These are phyloP conservation scores for Pholiota conissans DNA, from an alignment of 768 basidiomycete species.

Conservation along the genomic window DNA sequence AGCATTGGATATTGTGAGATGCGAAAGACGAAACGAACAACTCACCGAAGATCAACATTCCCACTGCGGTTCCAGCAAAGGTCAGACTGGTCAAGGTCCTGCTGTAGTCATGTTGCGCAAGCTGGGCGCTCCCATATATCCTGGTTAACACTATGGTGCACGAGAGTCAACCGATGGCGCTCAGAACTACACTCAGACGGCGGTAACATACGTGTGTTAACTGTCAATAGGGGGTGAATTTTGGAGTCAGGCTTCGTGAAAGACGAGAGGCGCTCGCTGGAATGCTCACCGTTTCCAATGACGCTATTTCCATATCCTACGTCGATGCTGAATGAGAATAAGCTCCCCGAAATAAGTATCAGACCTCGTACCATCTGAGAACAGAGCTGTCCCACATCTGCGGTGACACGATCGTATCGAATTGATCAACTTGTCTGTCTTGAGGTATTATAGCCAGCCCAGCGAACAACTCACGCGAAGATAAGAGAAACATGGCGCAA, in stretches of 20 bases:
- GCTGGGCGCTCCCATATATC: constrained; percentile 60
- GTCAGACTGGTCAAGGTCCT: constrained; percentile 64
- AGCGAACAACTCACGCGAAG: constrained; percentile 61
- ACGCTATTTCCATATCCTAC: constrained; percentile 80
- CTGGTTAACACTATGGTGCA: constrained; percentile 57
- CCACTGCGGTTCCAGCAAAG: constrained; percentile 86
- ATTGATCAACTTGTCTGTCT: too few relatives aligned
- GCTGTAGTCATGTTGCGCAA: constrained; percentile 58
- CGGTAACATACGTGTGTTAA: constrained; percentile 78
- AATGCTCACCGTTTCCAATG: constrained; percentile 68
- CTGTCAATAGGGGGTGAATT: too few relatives aligned
- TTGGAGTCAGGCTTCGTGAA: not conserved
- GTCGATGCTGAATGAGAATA: not conserved
- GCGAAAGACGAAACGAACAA: not conserved
- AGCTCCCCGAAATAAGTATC: not conserved
- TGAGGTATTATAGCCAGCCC: too few relatives aligned
- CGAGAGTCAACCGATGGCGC: constrained; percentile 22
- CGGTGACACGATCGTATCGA: too few relatives aligned
- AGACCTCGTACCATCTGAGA: constrained; percentile 68
- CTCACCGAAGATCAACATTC: constrained; percentile 76
- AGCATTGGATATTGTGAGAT: not conserved
- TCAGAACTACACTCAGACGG: too few relatives aligned
- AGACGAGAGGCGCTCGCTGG: too few relatives aligned
- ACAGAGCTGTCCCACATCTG: constrained; percentile 85
- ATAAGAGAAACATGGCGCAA: constrained; percentile 62